phyloP scores from a whole-genome alignment of 1,139 yeast genomes.

The Kurtzmaniella quercitrusa region DNA sequence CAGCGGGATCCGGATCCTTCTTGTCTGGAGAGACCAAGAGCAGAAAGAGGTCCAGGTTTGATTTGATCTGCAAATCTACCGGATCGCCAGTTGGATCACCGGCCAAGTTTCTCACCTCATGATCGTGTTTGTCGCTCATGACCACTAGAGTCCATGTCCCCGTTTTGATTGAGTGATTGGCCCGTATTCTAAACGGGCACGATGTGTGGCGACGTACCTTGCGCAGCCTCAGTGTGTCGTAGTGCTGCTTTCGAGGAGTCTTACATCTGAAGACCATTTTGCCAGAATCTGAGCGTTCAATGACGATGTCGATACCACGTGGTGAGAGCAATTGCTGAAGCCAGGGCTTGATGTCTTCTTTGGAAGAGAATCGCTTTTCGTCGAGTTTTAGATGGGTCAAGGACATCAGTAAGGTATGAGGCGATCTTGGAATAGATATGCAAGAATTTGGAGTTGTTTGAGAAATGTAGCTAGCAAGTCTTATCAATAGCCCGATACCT shows the following conservation, averaged over 20 bases:
- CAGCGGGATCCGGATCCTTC: background rate
- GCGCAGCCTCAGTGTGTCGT: slow-evolving; percentile 13
- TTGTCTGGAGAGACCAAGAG: slow-evolving; percentile 3
- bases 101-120: slow-evolving; percentile 13
- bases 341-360: slow-evolving; percentile 63
- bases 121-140: slow-evolving; percentile 52
- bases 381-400: slow-evolving; percentile 12
- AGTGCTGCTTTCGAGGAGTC: slow-evolving; percentile 18
- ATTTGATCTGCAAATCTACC: background rate
- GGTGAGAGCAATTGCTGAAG: slow-evolving; percentile 41
- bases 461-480: too few relatives aligned
- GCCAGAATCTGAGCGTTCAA: slow-evolving; percentile 64
- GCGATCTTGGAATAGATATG: background rate
- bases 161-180: slow-evolving; percentile 55
- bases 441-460: background rate
- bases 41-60: slow-evolving; percentile 1
- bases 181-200: slow-evolving; percentile 70
- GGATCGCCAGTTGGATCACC: background rate
- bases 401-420: background rate
- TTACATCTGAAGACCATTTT: slow-evolving; percentile 72
- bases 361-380: slow-evolving; percentile 13
- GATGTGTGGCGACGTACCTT: slow-evolving; percentile 22
- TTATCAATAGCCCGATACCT: too few relatives aligned
- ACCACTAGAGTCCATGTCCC: slow-evolving; percentile 59
- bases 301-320: slow-evolving; percentile 58